Evolutionary conservation across 139 green algal species (phyloP).

Genomic region (Pseudopediastrum boryanum): DNA sequence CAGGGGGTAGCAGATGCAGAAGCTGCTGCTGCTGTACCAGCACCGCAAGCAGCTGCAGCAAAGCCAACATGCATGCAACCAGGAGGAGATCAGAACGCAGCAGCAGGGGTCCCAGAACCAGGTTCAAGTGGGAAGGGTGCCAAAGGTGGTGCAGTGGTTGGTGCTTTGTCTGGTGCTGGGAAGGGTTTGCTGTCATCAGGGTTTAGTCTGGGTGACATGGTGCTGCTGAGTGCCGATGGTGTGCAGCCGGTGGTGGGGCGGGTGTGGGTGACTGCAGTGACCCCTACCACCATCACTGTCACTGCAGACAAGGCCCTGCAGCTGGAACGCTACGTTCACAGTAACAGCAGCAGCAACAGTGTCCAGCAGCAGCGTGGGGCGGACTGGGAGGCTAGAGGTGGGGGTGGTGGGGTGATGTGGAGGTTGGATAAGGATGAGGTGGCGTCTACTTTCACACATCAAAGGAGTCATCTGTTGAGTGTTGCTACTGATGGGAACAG

Average conservation of each 20-base stretch:
- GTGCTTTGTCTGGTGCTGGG: conserved; percentile 18
- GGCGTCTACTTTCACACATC: conserved; percentile 50
- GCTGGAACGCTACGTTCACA: conserved; percentile 22
- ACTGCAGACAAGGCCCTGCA: conserved; percentile 15
- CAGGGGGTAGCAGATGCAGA: background rate
- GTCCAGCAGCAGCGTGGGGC: conserved; percentile 6
- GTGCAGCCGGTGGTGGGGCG: conserved; percentile 38
- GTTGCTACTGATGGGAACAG: conserved; percentile 29
- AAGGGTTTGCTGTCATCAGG: too few relatives aligned
- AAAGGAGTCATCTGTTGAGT: conserved; percentile 65
- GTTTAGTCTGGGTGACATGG: conserved; percentile 64
- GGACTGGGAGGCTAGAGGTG: background rate
- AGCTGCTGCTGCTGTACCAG: background rate
- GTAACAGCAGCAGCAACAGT: conserved; percentile 16
- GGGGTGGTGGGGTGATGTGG: conserved; percentile 51
- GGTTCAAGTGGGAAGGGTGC: background rate
- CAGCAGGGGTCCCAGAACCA: background rate
- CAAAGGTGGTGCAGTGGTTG: conserved; percentile 13
- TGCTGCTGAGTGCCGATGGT: conserved; percentile 76
- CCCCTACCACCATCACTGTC: background rate
- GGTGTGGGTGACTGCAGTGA: conserved; percentile 34
- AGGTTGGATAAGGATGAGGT: conserved; percentile 79
- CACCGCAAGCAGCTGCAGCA: background rate
- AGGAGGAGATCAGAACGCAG: conserved; percentile 5
- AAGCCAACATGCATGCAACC: background rate